Conservation (phyloP, 345 rosid species). For the Camelina laxa region DNA sequence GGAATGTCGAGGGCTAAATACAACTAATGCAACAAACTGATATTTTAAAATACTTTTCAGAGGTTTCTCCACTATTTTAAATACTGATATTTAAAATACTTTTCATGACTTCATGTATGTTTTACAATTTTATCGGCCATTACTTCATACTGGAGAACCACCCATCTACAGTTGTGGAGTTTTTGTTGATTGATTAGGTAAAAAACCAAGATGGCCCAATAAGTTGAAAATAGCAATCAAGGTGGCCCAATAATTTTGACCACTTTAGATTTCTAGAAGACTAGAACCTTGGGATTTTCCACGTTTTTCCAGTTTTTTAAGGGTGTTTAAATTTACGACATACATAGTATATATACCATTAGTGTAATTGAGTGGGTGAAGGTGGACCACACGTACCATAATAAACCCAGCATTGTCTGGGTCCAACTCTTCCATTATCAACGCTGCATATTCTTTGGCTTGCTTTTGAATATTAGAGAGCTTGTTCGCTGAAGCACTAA, state of each 20-base stretch:
- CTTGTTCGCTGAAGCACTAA: conserved; percentile 93
- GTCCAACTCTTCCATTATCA: conserved; percentile 90
- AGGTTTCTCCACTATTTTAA: neutral
- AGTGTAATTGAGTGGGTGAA: conserved; percentile 27
- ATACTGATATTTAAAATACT: neutral
- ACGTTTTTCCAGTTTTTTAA: neutral
- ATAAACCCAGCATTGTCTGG: conserved; percentile 83
- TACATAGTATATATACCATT: conserved; percentile 9
- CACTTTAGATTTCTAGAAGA: conserved; percentile 5
- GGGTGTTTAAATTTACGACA: neutral
- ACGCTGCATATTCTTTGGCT: conserved; percentile 78
- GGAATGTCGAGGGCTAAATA: no score
- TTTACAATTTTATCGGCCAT: neutral
- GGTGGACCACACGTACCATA: conserved; percentile 55
- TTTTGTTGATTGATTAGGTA: neutral
- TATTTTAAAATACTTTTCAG: neutral
- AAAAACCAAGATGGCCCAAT: neutral
- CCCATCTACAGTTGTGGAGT: neutral
- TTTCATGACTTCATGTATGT: neutral
- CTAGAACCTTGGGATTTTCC: neutral
- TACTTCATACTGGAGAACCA: neutral
- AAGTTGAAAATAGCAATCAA: neutral
- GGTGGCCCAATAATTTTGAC: conserved; percentile 9
- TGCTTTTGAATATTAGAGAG: conserved; percentile 83
- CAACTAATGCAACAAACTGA: neutral